Conservation (phyloP, 1,284 basidiomycete genomes). For the Ustilago curta region DNA sequence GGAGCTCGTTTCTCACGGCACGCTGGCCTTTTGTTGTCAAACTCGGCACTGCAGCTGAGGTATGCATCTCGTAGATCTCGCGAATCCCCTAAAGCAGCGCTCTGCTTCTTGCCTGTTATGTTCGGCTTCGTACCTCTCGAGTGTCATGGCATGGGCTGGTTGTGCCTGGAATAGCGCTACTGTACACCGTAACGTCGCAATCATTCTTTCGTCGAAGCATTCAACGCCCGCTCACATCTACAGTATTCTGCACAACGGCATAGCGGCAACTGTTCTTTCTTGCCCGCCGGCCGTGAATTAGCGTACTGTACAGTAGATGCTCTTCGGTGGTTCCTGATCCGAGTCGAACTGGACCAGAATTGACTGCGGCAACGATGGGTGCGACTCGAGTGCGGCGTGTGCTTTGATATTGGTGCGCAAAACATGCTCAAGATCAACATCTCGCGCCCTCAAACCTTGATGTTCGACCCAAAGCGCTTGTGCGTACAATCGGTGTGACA, state of each 20-base stretch:
- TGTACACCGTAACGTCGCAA: neutral
- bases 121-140: too few species aligned
- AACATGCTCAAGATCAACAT: neutral
- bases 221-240: slow-evolving; percentile 7
- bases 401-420: neutral
- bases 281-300: neutral
- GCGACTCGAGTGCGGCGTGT: neutral
- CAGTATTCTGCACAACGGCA: neutral
- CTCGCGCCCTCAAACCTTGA: neutral
- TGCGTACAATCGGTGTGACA: neutral
- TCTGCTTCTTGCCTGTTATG: neutral
- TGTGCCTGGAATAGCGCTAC: neutral
- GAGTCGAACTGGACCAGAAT: neutral
- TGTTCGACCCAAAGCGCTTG: neutral
- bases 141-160: too few species aligned
- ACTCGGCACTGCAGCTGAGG: neutral
- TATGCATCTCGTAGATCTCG: slow-evolving; percentile 11
- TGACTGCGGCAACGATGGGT: neutral
- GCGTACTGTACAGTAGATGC: slow-evolving; percentile 1
- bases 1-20: neutral
- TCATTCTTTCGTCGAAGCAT: neutral
- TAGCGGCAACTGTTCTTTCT: slow-evolving; percentile 8
- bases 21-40: neutral
- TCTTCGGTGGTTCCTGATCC: slow-evolving; percentile 6
- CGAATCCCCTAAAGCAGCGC: neutral